A percentile compares a stretch with the other conserved stretches of the same genome.
Evolutionary conservation across 140 eudicot species (phyloP).

Genomic region (Stevia rebaudiana): DNA sequence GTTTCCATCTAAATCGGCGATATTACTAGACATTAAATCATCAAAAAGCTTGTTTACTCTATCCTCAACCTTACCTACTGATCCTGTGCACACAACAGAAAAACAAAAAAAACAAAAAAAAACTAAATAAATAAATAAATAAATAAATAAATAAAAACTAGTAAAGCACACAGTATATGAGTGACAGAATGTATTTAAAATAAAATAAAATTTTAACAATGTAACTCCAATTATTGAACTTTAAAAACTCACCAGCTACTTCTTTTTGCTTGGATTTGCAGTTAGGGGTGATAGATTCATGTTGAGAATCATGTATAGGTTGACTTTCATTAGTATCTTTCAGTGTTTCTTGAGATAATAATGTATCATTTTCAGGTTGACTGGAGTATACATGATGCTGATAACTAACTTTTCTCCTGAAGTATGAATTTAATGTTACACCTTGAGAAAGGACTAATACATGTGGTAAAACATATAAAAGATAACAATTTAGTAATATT

Average conservation of each 20-base stretch:
- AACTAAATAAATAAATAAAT: no score
- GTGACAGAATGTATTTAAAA: neutral
- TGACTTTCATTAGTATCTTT: conserved; percentile 29
- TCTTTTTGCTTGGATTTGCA: conserved; percentile 28
- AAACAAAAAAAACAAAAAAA: no score
- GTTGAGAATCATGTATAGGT: conserved; percentile 22
- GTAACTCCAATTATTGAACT: neutral
- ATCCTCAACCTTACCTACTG: conserved; percentile 33
- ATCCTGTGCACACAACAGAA: conserved; percentile 36
- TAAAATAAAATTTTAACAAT: neutral
- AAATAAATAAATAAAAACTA: no score
- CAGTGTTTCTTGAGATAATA: conserved; percentile 48
- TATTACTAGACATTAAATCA: conserved; percentile 43
- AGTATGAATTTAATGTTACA: conserved; percentile 1
- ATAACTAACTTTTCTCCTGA: conserved; percentile 49
- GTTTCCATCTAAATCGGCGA: conserved; percentile 43
- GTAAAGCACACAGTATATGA: neutral
- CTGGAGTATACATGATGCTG: conserved; percentile 36
- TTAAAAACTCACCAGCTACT: conserved; percentile 40
- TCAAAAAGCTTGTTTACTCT: conserved; percentile 36
- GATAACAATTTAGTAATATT: neutral
- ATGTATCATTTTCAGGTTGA: conserved; percentile 34
- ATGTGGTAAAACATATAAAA: neutral
- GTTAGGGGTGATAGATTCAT: conserved; percentile 22
- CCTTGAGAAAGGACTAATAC: neutral